Conservation (phyloP, 306 rosid genomes). For the Alnus glutinosa region DNA sequence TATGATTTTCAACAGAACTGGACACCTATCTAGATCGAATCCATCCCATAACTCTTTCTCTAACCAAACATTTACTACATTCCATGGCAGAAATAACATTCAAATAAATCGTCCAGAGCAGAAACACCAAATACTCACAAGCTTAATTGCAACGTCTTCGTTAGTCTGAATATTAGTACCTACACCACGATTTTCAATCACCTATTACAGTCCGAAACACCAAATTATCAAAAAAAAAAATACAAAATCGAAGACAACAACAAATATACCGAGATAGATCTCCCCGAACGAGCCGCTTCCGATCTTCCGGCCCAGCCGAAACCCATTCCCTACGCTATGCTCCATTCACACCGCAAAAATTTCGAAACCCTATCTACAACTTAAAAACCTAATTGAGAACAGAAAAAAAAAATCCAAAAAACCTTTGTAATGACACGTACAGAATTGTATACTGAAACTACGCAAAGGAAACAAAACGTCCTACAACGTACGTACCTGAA, state of each 20-base stretch:
- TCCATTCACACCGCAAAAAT: constrained; percentile 58
- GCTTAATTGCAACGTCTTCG: constrained; percentile 96
- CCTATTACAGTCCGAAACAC: neutral
- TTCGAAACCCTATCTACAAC: constrained; percentile 45
- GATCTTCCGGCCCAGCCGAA: constrained; percentile 87
- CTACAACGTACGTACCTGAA: no score
- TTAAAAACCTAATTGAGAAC: constrained; percentile 19
- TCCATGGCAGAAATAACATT: constrained; percentile 8
- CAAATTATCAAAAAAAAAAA: constrained; percentile 10
- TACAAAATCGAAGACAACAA: neutral
- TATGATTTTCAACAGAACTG: neutral
- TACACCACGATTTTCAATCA: constrained; percentile 36
- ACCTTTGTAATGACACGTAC: no score
- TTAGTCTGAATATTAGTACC: constrained; percentile 93
- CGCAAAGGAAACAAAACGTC: no score
- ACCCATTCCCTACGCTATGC: constrained; percentile 92
- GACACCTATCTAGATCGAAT: neutral
- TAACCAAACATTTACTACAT: neutral
- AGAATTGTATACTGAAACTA: no score
- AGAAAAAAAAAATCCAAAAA: neutral
- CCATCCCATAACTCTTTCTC: neutral
- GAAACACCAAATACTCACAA: constrained; percentile 50
- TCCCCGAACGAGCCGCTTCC: constrained; percentile 97
- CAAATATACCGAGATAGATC: constrained; percentile 83
- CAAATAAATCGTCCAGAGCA: neutral